phyloP scores from a whole-genome alignment of 371 early-diverging fungal species.

The Lichtheimia hyalospora region DNA sequence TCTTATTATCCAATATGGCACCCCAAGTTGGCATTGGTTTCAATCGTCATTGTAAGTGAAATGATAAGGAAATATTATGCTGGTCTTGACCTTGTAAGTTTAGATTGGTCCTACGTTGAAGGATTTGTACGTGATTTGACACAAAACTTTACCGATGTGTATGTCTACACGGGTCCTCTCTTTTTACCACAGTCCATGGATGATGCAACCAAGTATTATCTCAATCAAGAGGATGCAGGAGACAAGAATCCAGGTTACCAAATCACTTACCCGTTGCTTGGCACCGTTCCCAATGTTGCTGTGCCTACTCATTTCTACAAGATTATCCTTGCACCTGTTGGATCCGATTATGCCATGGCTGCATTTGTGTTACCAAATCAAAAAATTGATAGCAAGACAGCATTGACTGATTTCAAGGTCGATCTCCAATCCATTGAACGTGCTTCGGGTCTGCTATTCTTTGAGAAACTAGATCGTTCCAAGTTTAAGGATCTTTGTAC shows the following conservation, averaged over 20 bases:
- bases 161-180: conserved; percentile 76
- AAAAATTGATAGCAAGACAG: conserved; percentile 55
- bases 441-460: conserved; percentile 74
- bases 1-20: conserved; percentile 72
- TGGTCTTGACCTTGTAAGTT: neutral
- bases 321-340: conserved; percentile 54
- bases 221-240: neutral
- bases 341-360: conserved; percentile 44
- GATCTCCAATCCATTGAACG: conserved; percentile 71
- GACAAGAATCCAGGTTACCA: conserved; percentile 11
- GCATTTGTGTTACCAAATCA: conserved; percentile 87
- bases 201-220: neutral
- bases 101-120: conserved; percentile 80
- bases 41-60: conserved; percentile 66
- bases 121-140: conserved; percentile 70
- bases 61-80: too few species aligned
- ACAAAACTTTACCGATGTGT: conserved; percentile 62
- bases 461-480: conserved; percentile 54
- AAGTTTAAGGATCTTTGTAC: conserved; percentile 40
- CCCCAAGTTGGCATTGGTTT: conserved; percentile 84
- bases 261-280: conserved; percentile 69
- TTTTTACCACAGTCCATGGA: conserved; percentile 60
- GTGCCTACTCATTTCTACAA: conserved; percentile 95
- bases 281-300: conserved; percentile 74
- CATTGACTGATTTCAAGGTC: conserved; percentile 65